Percentiles rank a stretch among this genome's conserved stretches.
Evolutionary conservation across 2,329 filamentous ascomycete species (phyloP).

Genomic region (Aspergillus niger): DNA sequence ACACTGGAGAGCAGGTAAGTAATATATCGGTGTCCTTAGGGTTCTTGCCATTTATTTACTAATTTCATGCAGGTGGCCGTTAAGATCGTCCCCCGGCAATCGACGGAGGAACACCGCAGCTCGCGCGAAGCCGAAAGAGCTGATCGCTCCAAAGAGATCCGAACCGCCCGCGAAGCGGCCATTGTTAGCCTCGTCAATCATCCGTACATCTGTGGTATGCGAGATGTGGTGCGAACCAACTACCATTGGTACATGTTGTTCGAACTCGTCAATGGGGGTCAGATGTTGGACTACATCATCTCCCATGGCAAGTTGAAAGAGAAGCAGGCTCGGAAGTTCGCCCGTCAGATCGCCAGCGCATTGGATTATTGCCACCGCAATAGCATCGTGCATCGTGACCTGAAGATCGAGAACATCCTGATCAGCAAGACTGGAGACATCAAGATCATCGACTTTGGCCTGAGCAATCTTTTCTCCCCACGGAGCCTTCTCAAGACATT

Average conservation of each 20-base stretch:
- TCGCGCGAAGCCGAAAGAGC: constrained; percentile 79
- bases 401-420: constrained; percentile 99
- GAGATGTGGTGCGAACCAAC: constrained; percentile 91
- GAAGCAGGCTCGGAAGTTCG: constrained; percentile 97
- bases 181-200: constrained; percentile 94
- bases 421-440: constrained; percentile 99
- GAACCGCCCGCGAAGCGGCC: constrained; percentile 90
- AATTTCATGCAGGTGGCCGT: constrained; percentile 71
- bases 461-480: constrained; percentile 94
- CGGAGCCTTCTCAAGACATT: constrained; percentile 88
- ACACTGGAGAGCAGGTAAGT: constrained; percentile 84
- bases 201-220: constrained; percentile 92
- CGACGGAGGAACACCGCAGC: constrained; percentile 77
- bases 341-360: constrained; percentile 92
- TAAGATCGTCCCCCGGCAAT: constrained; percentile 92
- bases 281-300: constrained; percentile 99
- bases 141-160: constrained; percentile 94
- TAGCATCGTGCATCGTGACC: constrained; percentile 93
- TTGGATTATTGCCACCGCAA: constrained; percentile 97
- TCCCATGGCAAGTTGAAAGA: constrained; percentile 97
- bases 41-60: not conserved
- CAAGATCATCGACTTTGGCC: constrained; percentile 97
- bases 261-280: constrained; percentile 96
- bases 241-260: constrained; percentile 99
- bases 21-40: not conserved